A percentile compares a stretch with the other conserved stretches of the same genome.
Evolutionary conservation across 345 rosid genomes (phyloP).

Genomic region (Bruguiera sexangula): DNA sequence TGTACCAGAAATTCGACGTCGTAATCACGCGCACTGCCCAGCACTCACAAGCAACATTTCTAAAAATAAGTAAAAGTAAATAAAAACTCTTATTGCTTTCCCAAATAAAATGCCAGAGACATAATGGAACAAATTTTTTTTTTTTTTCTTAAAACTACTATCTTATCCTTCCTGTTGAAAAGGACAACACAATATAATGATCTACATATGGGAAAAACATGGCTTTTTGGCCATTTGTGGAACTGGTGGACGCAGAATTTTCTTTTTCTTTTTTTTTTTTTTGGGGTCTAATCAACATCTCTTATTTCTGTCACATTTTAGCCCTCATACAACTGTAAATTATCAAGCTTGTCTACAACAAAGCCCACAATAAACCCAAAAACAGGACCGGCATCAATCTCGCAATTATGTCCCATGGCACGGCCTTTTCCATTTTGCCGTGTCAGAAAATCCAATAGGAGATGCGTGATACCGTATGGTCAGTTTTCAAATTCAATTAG

Average conservation of each 20-base stretch:
- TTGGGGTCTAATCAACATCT: neutral
- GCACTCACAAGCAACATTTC: too few relatives aligned
- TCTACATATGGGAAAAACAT: conserved; percentile 38
- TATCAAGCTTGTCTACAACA: neutral
- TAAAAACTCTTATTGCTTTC: too few relatives aligned
- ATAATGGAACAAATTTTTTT: neutral
- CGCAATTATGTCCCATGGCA: conserved; percentile 32
- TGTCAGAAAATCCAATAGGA: conserved; percentile 88
- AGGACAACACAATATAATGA: conserved; percentile 11
- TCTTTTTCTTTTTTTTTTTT: too few relatives aligned
- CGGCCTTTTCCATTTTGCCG: conserved; percentile 21
- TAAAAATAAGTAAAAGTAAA: too few relatives aligned
- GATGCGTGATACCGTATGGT: conserved; percentile 56
- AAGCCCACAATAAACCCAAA: neutral
- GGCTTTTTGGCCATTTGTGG: conserved; percentile 48
- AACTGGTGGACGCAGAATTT: conserved; percentile 47
- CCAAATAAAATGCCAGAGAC: too few relatives aligned
- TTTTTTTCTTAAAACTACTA: neutral
- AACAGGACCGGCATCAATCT: conserved; percentile 22
- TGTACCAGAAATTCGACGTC: neutral
- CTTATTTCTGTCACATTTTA: conserved; percentile 1
- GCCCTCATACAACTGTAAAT: conserved; percentile 19
- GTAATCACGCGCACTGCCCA: conserved; percentile 28
- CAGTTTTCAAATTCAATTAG: conserved; percentile 44
- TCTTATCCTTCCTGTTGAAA: too few relatives aligned